Base-by-base conservation (phyloP, 1,284 basidiomycete species). In the Takashimella koratensis region DNA sequence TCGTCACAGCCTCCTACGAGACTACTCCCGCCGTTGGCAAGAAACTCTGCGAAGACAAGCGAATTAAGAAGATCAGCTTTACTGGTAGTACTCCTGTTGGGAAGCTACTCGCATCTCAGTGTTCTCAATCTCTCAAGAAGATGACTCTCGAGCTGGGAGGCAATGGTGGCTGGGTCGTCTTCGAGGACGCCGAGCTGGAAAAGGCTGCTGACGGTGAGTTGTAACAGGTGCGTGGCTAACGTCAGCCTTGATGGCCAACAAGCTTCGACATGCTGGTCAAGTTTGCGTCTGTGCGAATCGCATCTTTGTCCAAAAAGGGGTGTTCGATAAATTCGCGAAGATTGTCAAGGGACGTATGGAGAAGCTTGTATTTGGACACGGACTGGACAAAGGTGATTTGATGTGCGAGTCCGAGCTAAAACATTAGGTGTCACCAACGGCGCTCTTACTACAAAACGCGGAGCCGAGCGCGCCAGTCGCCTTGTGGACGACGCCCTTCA, bases 351-450 rank as follows among this genome's bases (percentile, higher is more conserved):
- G 51, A 16, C 60, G 58, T 27, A 91, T 97, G 22, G 77, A 86
- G 11, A 76, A 82, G 23, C 94, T 96, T 81, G 91, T 88, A 69
- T 78, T 93, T 50, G 93, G 94, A 22, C 84, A 94, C 63, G 93
- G 93, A 3, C 80, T 92, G 22, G 86, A 91, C 54, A 80, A 83
- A 48, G 80, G 80, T 56, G 65, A 69, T 90, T 94, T 64, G 93
- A 93, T 0, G 93, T 93, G 6, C 80, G 96, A 45, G 93, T 96
- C 57, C n/a, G n/a, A n/a, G n/a, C n/a, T n/a, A n/a, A n/a, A n/a
- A n/a, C n/a, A n/a, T n/a, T n/a, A n/a, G n/a, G n/a, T n/a, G n/a
- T 70, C 26, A 94, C 90, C 1, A 90, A 93, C 64, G 94, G 93
- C 0, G 91, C 93, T 5, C 79, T 97, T 43, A 93, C 95, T 56